A percentile compares a stretch with the other conserved stretches of the same genome.
Conservation (phyloP, 163 green algal species). For the Scenedesmus sp. region DNA sequence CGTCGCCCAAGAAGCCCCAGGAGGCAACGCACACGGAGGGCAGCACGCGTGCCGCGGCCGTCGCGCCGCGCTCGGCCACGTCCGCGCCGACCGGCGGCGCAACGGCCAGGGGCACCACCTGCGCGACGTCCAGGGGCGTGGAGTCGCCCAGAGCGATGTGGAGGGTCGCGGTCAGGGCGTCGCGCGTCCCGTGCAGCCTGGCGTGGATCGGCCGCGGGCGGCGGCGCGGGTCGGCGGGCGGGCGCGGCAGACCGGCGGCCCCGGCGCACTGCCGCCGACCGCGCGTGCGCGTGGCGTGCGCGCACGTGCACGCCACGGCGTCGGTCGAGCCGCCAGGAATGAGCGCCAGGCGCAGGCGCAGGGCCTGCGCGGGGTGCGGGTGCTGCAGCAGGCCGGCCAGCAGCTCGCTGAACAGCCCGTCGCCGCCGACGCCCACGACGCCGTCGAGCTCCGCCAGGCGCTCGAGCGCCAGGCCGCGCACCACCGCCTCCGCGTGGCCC, state of each 20-base stretch:
- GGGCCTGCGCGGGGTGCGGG: background rate
- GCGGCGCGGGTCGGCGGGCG: background rate
- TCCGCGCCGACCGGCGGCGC: too few species aligned
- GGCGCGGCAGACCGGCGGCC: background rate
- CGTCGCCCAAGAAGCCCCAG: slow-evolving; percentile 93
- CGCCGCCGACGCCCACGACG: slow-evolving; percentile 81
- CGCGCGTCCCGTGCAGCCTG: slow-evolving; percentile 82
- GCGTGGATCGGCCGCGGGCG: too few species aligned
- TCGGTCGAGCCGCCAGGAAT: slow-evolving; percentile 93
- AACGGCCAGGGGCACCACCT: slow-evolving; percentile 61
- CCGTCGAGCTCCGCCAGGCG: slow-evolving; percentile 64
- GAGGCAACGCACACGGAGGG: slow-evolving; percentile 70
- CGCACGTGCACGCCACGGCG: slow-evolving; percentile 85
- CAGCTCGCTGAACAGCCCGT: slow-evolving; percentile 85
- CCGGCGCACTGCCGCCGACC: too few species aligned
- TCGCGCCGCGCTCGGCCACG: too few species aligned
- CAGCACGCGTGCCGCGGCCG: too few species aligned
- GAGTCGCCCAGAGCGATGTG: slow-evolving; percentile 88
- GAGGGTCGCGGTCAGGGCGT: slow-evolving; percentile 76
- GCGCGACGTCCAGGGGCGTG: slow-evolving; percentile 75
- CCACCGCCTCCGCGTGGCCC: slow-evolving; percentile 15
- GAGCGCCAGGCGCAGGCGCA: slow-evolving; percentile 57
- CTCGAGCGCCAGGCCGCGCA: slow-evolving; percentile 46
- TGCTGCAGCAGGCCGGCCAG: slow-evolving; percentile 75
- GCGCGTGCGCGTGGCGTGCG: too few species aligned